A percentile compares a stretch with the other conserved stretches of the same genome.
Evolutionary conservation across 2,329 filamentous ascomycete genomes (phyloP).

Genomic region (Talaromyces funiculosus): DNA sequence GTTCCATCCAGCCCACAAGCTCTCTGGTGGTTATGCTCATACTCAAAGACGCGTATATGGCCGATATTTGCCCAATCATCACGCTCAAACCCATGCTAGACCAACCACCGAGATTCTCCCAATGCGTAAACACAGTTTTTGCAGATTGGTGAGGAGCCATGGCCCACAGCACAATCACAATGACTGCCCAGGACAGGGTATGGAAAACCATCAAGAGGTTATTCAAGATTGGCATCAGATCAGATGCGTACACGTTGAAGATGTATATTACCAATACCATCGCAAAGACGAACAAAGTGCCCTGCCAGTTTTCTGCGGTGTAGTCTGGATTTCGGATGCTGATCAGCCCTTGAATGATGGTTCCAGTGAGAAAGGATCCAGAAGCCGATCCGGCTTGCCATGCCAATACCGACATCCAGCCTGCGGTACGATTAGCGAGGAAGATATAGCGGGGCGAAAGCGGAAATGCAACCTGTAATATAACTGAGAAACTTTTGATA

Average conservation of each 20-base stretch:
- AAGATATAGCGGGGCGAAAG: not conserved
- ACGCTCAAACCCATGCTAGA: slow-evolving; percentile 28
- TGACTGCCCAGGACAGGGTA: slow-evolving; percentile 32
- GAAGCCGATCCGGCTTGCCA: slow-evolving; percentile 49
- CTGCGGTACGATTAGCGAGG: slow-evolving; percentile 17
- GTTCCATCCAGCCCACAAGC: not conserved
- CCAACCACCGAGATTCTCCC: slow-evolving; percentile 38
- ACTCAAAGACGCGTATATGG: slow-evolving; percentile 28
- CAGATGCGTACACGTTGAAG: slow-evolving; percentile 35
- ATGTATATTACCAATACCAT: slow-evolving; percentile 40
- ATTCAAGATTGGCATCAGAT: slow-evolving; percentile 32
- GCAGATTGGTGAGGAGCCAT: slow-evolving; percentile 27
- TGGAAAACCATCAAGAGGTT: slow-evolving; percentile 35
- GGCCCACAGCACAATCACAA: slow-evolving; percentile 28
- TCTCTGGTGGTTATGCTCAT: not conserved
- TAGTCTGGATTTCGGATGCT: slow-evolving; percentile 40
- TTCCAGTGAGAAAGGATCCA: slow-evolving; percentile 45
- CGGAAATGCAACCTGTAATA: slow-evolving; percentile 35
- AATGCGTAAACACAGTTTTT: slow-evolving; percentile 32
- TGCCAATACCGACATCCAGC: slow-evolving; percentile 47
- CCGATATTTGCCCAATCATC: slow-evolving; percentile 34
- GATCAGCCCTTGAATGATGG: slow-evolving; percentile 43
- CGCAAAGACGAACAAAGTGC: slow-evolving; percentile 45
- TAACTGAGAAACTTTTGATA: slow-evolving; percentile 53
- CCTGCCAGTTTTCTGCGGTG: slow-evolving; percentile 42